Base-by-base conservation (phyloP, 345 rosid genomes). In the Eucalyptus marginata region DNA sequence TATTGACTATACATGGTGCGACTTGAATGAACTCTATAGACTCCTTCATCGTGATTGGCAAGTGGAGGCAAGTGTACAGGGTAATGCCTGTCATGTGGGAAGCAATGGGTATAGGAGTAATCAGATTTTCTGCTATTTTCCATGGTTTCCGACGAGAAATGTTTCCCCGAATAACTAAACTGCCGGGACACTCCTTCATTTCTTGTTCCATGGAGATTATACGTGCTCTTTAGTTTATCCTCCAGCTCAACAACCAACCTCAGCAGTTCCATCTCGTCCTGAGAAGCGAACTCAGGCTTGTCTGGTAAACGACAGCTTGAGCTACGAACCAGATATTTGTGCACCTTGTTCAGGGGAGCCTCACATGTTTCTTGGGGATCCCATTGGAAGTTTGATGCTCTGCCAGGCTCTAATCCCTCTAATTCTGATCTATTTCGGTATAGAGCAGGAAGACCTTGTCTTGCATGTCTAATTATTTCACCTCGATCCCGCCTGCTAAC, bases 61-160 rank as follows among this genome's bases (percentile, higher is more conserved):
- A 24, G 71, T 33, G 84, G 84, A 40, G 84, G 84, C 84, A 76
- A 76, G 29, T 40, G 84, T 76, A 20, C 84, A 76, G 84, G 40
- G 84, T 40, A 76, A 76, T 76, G 84, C 84, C 84, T 76, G 47
- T 76, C 84, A 4, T 76, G 84, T 22, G 84, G 84, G 84, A 40
- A 76, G 27, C 47, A 44, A 76, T 40, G 47, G 47, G 47, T 40
- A 40, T 10, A 40, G 47, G 47, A 36, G 47, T 76, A 76, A 43
- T 76, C 47, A 40, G 84, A 76, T 24, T 20, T 76, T 40, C 84
- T 20, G 44, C 29, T 76, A 93, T 90, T 87, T 49, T 47, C 36
- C 66, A 87, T 47, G 89, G 90, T 81, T 92, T 90, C 76, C 56
- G 88, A 90, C 91, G 58, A 31, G 88, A 14, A 86, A 64, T 88